phyloP scores from a whole-genome alignment of 2,329 filamentous ascomycete genomes.

The Neocatenulostroma microsporum region DNA sequence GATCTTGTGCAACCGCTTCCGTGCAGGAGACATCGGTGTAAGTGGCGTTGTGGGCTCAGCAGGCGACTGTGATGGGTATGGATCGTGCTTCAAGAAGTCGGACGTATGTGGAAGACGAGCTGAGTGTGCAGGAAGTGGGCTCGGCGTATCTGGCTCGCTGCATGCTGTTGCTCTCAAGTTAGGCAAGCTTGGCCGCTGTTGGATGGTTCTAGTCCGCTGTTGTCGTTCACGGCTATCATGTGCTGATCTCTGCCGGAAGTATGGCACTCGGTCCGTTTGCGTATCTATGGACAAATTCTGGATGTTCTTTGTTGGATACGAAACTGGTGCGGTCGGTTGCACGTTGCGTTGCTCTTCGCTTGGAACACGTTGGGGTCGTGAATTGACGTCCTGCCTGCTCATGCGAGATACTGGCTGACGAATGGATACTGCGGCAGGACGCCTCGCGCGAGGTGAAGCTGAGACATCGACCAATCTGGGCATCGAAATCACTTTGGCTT shows the following conservation, averaged over 20 bases:
- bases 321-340: constrained; percentile 18
- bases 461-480: constrained; percentile 15
- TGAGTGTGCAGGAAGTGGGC: not conserved
- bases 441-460: constrained; percentile 3
- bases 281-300: no score
- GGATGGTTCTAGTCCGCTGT: constrained; percentile 1
- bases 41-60: constrained; percentile 4
- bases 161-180: not conserved
- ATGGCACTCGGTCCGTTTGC: no score
- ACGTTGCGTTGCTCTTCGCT: constrained; percentile 11
- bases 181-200: constrained; percentile 3
- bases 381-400: constrained; percentile 13
- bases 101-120: not conserved
- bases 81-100: constrained; percentile 8
- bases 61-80: constrained; percentile 1
- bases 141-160: not conserved
- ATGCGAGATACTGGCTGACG: constrained; percentile 5
- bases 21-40: constrained; percentile 8
- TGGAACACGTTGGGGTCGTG: constrained; percentile 9
- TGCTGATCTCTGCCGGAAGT: no score
- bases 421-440: constrained; percentile 2
- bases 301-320: constrained; percentile 8
- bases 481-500: constrained; percentile 23
- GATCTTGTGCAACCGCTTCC: constrained; percentile 16
- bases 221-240: no score